Evolutionary conservation across 2,329 filamentous ascomycete species (phyloP).

Genomic region (Colletotrichum shisoi): DNA sequence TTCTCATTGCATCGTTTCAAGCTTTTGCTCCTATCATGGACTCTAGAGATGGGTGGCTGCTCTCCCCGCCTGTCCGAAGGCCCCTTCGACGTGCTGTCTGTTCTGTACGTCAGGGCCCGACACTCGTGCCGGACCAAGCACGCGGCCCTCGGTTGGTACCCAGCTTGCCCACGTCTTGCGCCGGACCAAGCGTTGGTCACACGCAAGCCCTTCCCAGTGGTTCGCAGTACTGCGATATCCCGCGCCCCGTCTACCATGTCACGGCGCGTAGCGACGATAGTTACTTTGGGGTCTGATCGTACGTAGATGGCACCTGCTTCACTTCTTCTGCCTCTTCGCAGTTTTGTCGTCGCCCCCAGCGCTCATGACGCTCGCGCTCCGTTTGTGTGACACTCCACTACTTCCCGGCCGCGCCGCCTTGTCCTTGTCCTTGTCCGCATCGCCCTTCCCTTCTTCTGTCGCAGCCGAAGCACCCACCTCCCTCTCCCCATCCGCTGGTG

Average conservation of each 20-base stretch:
- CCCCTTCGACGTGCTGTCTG: slow-evolving; percentile 7
- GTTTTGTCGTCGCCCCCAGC: slow-evolving; percentile 68
- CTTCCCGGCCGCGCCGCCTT: slow-evolving; percentile 49
- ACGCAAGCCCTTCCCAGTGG: background rate
- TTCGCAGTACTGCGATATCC: background rate
- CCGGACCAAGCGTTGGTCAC: background rate
- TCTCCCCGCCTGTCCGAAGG: slow-evolving; percentile 5
- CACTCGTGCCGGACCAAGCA: background rate
- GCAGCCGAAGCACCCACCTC: slow-evolving; percentile 23
- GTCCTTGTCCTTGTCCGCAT: slow-evolving; percentile 43
- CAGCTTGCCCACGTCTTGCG: background rate
- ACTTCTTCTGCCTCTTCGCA: slow-evolving; percentile 65
- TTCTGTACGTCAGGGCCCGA: slow-evolving; percentile 1
- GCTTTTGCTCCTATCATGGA: slow-evolving; percentile 23
- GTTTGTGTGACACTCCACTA: slow-evolving; percentile 67
- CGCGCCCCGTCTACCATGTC: slow-evolving; percentile 14
- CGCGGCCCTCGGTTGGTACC: slow-evolving; percentile 2
- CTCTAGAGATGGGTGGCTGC: slow-evolving; percentile 14
- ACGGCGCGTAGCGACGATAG: slow-evolving; percentile 38
- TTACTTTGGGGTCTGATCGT: slow-evolving; percentile 39
- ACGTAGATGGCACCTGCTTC: slow-evolving; percentile 43
- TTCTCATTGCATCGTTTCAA: slow-evolving; percentile 24
- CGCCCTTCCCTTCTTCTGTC: slow-evolving; percentile 35
- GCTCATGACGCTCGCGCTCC: slow-evolving; percentile 84
- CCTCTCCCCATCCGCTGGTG: slow-evolving; percentile 17